phyloP scores from a whole-genome alignment of 78 protist genomes.

The Kipferlia bialata region DNA sequence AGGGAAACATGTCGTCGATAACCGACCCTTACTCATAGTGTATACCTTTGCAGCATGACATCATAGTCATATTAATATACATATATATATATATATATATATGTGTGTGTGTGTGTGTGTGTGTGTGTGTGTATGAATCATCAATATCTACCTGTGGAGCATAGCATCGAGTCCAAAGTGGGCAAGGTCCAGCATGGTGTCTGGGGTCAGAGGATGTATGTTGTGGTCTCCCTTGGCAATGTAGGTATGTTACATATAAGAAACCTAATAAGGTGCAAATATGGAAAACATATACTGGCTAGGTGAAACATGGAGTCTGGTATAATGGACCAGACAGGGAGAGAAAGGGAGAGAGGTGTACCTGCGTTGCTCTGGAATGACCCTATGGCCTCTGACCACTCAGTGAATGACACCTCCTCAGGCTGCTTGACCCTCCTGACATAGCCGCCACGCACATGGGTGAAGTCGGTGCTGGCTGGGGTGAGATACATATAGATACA shows the following conservation, averaged over 20 bases:
- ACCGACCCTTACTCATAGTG: no score
- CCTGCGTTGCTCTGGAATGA: neutral
- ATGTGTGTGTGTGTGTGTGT: no score
- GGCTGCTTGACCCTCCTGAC: conserved; percentile 72
- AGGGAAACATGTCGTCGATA: no score
- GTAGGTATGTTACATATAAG: neutral
- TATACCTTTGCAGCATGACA: no score
- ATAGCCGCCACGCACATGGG: conserved; percentile 56
- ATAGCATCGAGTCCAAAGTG: no score
- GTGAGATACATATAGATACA: no score
- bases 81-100: no score
- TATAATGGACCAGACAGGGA: neutral
- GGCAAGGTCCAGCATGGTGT: no score
- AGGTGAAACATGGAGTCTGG: neutral
- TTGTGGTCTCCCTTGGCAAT: neutral
- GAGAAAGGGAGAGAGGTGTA: neutral
- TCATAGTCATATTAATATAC: no score
- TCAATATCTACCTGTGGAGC: no score
- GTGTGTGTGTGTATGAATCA: no score
- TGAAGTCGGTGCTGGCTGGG: neutral
- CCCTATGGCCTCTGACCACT: neutral
- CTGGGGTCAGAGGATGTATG: no score
- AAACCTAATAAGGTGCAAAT: neutral
- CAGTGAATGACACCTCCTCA: conserved; percentile 16
- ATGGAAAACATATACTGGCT: neutral